Percentiles rank a stretch among this genome's conserved stretches.
Evolutionary conservation across 768 basidiomycete genomes (phyloP).

Genomic region (Tephrocybe sp.): DNA sequence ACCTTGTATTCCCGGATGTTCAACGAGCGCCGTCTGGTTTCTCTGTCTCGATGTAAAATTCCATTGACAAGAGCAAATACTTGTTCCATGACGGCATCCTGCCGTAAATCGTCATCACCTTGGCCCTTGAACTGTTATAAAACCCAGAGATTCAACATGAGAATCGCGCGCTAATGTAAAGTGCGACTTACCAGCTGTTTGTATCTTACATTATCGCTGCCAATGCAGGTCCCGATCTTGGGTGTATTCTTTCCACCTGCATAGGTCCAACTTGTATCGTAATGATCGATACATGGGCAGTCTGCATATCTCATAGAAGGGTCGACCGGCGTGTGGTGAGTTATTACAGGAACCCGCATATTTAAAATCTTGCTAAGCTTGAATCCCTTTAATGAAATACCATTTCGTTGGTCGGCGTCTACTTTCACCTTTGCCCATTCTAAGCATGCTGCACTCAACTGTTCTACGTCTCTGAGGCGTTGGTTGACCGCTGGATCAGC

Average conservation of each 20-base stretch:
- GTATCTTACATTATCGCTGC: constrained; percentile 60
- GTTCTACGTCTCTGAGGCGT: constrained; percentile 53
- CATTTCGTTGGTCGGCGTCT: constrained; percentile 26
- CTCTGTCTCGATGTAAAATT: constrained; percentile 68
- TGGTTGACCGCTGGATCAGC: constrained; percentile 31
- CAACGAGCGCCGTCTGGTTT: constrained; percentile 71
- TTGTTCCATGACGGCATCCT: constrained; percentile 99
- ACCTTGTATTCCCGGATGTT: constrained; percentile 85
- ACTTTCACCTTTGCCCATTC: constrained; percentile 70
- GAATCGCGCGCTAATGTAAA: neutral
- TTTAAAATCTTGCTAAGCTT: constrained; percentile 47
- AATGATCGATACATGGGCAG: constrained; percentile 68
- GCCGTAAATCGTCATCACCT: constrained; percentile 87
- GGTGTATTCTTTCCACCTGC: constrained; percentile 84
- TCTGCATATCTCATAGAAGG: constrained; percentile 61
- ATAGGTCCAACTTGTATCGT: constrained; percentile 51
- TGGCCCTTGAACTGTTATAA: constrained; percentile 81
- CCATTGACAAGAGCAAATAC: constrained; percentile 89
- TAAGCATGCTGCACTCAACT: constrained; percentile 61
- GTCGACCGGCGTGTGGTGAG: constrained; percentile 67
- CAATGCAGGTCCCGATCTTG: constrained; percentile 74
- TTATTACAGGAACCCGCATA: constrained; percentile 82
- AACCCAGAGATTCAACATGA: neutral
- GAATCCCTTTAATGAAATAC: constrained; percentile 43
- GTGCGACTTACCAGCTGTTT: constrained; percentile 58